Percentiles rank a stretch among this genome's conserved stretches.
Evolutionary conservation across 306 rosid species (phyloP).

Genomic region (Begonia fuchsioides): DNA sequence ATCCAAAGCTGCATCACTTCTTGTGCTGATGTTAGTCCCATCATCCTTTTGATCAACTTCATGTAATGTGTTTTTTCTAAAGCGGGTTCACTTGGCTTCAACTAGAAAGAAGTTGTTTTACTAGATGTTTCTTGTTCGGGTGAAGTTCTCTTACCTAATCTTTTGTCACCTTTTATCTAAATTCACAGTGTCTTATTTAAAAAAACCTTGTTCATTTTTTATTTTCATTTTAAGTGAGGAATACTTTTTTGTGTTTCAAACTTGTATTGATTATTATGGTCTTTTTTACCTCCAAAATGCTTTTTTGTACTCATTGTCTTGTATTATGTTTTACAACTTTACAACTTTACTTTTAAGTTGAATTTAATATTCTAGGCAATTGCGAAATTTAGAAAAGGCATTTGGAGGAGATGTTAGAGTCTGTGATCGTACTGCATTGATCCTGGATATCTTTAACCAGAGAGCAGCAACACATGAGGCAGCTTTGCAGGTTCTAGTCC

Average conservation of each 20-base stretch:
- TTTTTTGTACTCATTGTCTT: not conserved
- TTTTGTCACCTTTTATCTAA: not conserved
- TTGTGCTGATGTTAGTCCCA: too few relatives aligned
- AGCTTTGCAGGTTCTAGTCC: constrained; percentile 87
- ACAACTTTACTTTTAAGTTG: not conserved
- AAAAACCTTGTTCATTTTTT: not conserved
- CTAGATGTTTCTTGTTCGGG: too few relatives aligned
- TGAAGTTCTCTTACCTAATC: too few relatives aligned
- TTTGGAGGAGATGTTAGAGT: constrained; percentile 96
- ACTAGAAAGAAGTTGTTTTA: too few relatives aligned
- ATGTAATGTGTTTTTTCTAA: too few relatives aligned
- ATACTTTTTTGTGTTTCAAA: too few relatives aligned
- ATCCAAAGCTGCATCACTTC: too few relatives aligned
- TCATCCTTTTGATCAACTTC: too few relatives aligned
- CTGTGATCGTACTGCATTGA: constrained; percentile 87
- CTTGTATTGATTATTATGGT: too few relatives aligned
- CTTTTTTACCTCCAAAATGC: too few relatives aligned
- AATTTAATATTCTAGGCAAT: constrained; percentile 36
- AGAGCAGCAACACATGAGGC: constrained; percentile 99
- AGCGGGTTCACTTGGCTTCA: too few relatives aligned
- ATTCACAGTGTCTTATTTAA: not conserved
- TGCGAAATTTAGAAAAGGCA: constrained; percentile 82
- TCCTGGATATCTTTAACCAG: constrained; percentile 92
- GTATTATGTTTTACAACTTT: not conserved
- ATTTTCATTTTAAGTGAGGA: not conserved